Percentiles rank a stretch among this genome's conserved stretches.
Conservation (phyloP, 2,329 filamentous ascomycete species). For the Trichoderma koningiopsis region DNA sequence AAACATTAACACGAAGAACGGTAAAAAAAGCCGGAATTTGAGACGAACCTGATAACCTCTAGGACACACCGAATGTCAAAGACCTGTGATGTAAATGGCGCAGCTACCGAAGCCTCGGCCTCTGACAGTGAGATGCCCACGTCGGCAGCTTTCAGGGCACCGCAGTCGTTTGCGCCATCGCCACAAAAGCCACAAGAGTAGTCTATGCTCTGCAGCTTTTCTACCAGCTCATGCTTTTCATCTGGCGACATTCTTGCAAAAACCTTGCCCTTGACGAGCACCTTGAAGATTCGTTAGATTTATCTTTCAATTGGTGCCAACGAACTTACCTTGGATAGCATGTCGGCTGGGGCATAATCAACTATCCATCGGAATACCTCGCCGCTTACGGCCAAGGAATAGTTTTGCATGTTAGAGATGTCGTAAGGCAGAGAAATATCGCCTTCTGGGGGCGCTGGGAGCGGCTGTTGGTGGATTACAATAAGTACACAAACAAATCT, state of each 20-base stretch:
- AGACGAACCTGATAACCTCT: constrained; percentile 73
- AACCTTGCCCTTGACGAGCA: constrained; percentile 89
- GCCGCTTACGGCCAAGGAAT: constrained; percentile 84
- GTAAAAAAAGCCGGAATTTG: not conserved
- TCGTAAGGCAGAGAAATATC: constrained; percentile 87
- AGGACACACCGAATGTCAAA: constrained; percentile 97
- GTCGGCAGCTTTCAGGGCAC: constrained; percentile 93
- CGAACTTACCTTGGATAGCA: constrained; percentile 66
- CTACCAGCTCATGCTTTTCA: constrained; percentile 96
- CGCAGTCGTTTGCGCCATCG: constrained; percentile 96
- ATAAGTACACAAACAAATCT: not conserved
- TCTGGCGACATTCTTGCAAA: constrained; percentile 99
- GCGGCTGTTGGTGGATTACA: constrained; percentile 54
- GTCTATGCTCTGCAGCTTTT: constrained; percentile 94
- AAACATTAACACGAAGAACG: constrained; percentile 29
- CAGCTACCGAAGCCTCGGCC: constrained; percentile 96
- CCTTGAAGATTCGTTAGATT: constrained; percentile 48
- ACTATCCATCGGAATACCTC: constrained; percentile 97
- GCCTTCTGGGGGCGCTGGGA: constrained; percentile 66
- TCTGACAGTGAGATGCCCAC: constrained; percentile 97
- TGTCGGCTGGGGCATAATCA: constrained; percentile 81
- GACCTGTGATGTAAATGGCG: constrained; percentile 90
- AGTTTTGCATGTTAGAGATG: constrained; percentile 78
- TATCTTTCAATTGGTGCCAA: not conserved
- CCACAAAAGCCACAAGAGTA: constrained; percentile 97